Percentiles rank a stretch among this genome's conserved stretches.
These are phyloP conservation scores for Stephania yunnanensis DNA, from an alignment of 164 flowering plant genomes.

Conservation along the genomic window DNA sequence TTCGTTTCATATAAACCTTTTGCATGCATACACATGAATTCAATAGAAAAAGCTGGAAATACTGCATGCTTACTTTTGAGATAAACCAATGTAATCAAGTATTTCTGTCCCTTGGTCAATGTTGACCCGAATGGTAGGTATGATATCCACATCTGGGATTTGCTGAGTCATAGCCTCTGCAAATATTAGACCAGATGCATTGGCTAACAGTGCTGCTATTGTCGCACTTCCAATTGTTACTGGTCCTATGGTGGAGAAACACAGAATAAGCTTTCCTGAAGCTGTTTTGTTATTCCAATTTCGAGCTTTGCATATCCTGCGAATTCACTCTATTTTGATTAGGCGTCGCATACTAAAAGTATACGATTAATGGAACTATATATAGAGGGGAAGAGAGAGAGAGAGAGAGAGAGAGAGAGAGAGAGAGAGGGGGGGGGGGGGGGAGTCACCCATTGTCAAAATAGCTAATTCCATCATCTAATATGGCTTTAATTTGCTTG, in stretches of 20 bases:
- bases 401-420: too few relatives aligned
- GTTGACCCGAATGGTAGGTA: slow-evolving; percentile 47
- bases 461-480: slow-evolving; percentile 27
- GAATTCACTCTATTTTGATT: background rate
- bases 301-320: slow-evolving; percentile 27
- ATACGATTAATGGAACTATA: background rate
- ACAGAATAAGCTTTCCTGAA: slow-evolving; percentile 35
- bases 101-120: slow-evolving; percentile 45
- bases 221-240: slow-evolving; percentile 25
- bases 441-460: slow-evolving; percentile 37
- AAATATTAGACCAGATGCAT: slow-evolving; percentile 45
- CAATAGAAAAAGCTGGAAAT: background rate
- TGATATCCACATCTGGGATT: slow-evolving; percentile 30
- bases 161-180: slow-evolving; percentile 35
- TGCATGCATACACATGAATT: too few relatives aligned
- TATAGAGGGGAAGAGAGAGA: background rate
- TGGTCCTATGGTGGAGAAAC: slow-evolving; percentile 46
- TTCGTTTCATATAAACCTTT: background rate
- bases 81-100: slow-evolving; percentile 23
- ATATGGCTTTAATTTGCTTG: slow-evolving; percentile 21
- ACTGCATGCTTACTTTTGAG: slow-evolving; percentile 22
- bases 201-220: slow-evolving; percentile 26
- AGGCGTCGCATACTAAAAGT: background rate
- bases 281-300: slow-evolving; percentile 24
- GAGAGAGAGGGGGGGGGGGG: too few relatives aligned